Evolutionary conservation across 305 asterid genomes (phyloP), one percentile per base, ranked within the genome.

Genomic region (Andrographis paniculata): DNA sequence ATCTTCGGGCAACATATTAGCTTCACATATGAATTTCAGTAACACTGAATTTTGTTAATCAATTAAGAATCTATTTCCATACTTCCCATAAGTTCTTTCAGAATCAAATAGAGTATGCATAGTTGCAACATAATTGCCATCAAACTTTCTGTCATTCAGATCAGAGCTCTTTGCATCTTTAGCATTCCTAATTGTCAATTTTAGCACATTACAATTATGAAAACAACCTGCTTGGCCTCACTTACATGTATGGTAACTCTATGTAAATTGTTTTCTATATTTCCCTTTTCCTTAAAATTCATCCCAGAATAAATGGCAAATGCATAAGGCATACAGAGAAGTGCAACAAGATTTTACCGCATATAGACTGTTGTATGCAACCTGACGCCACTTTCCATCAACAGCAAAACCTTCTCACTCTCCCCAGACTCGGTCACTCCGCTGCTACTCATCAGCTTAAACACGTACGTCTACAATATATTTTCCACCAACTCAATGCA

Each of bases 301-400:
- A 3, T 3, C 30, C 8, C 8, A 8, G 30, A 24, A 24, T 20
- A 45, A 51, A 23, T 21, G 1, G 22, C 9, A 43, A 41, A 5
- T 28, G 48, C 44, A 22, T 14, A 46, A 48, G 1, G 23, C 4
- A 58, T 14, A 53, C 11, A 31, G 43, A 24, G 19, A 45, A 22
- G 40, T 15, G 42, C 52, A 42, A 48, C 1, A 52, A 49, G 46
- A 38, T 20, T 23, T 64, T 69, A 89, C 96, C 98, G 66, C 69
- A 80, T 75, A 78, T 86, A 91, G 42, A 70, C 98, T 17, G 98
- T 91, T 53, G 95, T 82, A 64, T 91, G 98, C 78, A 91, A 61
- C 59, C 98, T 73, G 63, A 75, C 80, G 38, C 98, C 98, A 66
- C 96, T 91, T 63, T 91, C 98, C 96, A 91, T 80, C 78, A 91